Conservation (phyloP, 306 rosid species). For the Astragalus membranaceus region DNA sequence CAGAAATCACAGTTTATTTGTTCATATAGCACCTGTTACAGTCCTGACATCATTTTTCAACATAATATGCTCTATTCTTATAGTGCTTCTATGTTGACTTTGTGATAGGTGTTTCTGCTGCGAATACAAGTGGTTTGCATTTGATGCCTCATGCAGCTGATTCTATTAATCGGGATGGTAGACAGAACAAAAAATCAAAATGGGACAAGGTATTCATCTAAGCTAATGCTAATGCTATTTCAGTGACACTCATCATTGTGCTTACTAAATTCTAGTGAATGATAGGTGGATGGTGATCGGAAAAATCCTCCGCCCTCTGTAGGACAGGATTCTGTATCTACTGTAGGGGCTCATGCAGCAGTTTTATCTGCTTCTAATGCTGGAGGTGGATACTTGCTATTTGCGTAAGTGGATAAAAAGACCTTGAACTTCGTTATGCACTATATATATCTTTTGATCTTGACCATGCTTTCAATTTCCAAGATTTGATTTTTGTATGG, state of each 20-base stretch:
- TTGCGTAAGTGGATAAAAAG: slow-evolving; percentile 57
- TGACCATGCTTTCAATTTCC: background rate
- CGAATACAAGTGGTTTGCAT: slow-evolving; percentile 38
- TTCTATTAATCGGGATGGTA: slow-evolving; percentile 52
- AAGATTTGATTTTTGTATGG: too few species aligned
- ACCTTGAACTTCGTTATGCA: background rate
- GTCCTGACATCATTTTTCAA: background rate
- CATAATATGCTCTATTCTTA: slow-evolving; percentile 6
- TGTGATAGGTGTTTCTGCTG: slow-evolving; percentile 40
- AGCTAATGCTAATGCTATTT: background rate
- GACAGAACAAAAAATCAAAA: slow-evolving; percentile 54
- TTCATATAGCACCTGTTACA: background rate
- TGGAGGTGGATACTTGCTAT: slow-evolving; percentile 78
- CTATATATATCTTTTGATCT: background rate
- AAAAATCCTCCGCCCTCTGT: slow-evolving; percentile 60
- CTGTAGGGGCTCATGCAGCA: slow-evolving; percentile 61
- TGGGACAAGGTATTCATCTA: slow-evolving; percentile 50
- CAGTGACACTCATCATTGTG: background rate
- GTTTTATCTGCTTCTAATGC: slow-evolving; percentile 65
- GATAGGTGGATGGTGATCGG: slow-evolving; percentile 70
- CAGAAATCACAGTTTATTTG: slow-evolving; percentile 7
- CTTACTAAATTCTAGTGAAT: slow-evolving; percentile 21
- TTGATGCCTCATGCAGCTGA: slow-evolving; percentile 44
- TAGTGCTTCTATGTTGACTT: slow-evolving; percentile 9
- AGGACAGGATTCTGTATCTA: slow-evolving; percentile 53